Evolutionary conservation across 371 early-diverging fungal species (phyloP).

Genomic region (Blakeslea trispora): DNA sequence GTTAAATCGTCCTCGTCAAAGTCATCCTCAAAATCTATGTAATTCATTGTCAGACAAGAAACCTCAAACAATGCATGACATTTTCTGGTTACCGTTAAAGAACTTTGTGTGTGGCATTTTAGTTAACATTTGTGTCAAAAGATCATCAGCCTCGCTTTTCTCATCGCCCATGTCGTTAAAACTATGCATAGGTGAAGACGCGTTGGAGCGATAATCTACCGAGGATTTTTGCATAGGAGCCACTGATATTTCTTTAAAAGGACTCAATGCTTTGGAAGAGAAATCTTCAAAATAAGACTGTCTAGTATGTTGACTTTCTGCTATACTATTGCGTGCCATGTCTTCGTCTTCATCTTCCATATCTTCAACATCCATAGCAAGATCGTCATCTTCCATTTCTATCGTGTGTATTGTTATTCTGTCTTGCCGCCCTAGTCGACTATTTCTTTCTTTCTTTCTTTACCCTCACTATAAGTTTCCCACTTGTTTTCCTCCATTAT

Average conservation of each 20-base stretch:
- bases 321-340: not conserved
- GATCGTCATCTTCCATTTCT: slow-evolving; percentile 29
- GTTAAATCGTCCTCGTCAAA: slow-evolving; percentile 30
- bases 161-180: slow-evolving; percentile 22
- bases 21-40: slow-evolving; percentile 24
- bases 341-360: slow-evolving; percentile 16
- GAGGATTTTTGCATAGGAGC: no score
- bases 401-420: not conserved
- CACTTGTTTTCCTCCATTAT: slow-evolving; percentile 17
- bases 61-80: no score
- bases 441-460: not conserved
- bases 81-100: slow-evolving; percentile 16
- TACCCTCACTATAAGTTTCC: slow-evolving; percentile 21
- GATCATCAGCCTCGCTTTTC: slow-evolving; percentile 15
- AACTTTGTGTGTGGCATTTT: slow-evolving; percentile 22
- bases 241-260: not conserved
- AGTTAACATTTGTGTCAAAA: slow-evolving; percentile 23
- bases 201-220: not conserved
- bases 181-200: not conserved
- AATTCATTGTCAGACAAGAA: not conserved
- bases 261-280: not conserved
- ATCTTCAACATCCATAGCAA: slow-evolving; percentile 20
- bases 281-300: slow-evolving; percentile 7
- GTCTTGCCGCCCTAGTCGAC: no score
- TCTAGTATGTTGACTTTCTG: not conserved